These are phyloP conservation scores for Penicillium sclerotigenum DNA, from an alignment of 2,329 filamentous ascomycete genomes.

Conservation along the genomic window DNA sequence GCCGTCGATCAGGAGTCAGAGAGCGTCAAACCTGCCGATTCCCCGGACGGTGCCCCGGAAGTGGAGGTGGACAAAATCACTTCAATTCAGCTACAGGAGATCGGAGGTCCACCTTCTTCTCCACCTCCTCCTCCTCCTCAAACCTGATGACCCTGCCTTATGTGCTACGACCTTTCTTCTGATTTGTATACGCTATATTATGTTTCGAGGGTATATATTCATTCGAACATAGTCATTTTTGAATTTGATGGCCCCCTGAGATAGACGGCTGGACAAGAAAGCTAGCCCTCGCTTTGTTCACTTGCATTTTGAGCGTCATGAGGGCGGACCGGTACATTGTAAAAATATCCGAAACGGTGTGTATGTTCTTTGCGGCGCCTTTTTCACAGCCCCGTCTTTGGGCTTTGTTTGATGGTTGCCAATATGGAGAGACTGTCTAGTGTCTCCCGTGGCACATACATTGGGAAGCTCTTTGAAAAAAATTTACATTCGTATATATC, in stretches of 20 bases:
- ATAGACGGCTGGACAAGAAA: not conserved
- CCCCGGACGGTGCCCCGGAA: not conserved
- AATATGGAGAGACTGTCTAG: not conserved
- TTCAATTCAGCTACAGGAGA: slow-evolving; percentile 19
- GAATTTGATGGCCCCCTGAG: not conserved
- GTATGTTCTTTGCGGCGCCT: not conserved
- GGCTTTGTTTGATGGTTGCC: not conserved
- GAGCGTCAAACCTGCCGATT: not conserved
- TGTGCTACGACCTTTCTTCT: slow-evolving; percentile 3
- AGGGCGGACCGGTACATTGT: not conserved
- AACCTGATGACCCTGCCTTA: not conserved
- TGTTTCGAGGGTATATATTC: not conserved
- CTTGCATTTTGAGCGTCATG: not conserved
- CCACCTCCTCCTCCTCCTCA: not conserved
- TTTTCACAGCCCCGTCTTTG: not conserved
- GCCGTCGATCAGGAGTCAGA: slow-evolving; percentile 33
- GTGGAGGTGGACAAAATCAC: slow-evolving; percentile 22
- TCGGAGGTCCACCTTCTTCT: slow-evolving; percentile 4
- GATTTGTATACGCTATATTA: not conserved
- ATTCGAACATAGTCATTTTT: not conserved
- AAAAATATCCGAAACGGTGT: not conserved
- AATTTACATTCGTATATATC: not conserved
- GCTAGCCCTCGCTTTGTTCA: slow-evolving; percentile 3
- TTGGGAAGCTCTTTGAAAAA: not conserved
- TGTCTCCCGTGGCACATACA: not conserved